Conservation (phyloP, 2,329 filamentous ascomycete genomes). For the Pleomassaria siparia region DNA sequence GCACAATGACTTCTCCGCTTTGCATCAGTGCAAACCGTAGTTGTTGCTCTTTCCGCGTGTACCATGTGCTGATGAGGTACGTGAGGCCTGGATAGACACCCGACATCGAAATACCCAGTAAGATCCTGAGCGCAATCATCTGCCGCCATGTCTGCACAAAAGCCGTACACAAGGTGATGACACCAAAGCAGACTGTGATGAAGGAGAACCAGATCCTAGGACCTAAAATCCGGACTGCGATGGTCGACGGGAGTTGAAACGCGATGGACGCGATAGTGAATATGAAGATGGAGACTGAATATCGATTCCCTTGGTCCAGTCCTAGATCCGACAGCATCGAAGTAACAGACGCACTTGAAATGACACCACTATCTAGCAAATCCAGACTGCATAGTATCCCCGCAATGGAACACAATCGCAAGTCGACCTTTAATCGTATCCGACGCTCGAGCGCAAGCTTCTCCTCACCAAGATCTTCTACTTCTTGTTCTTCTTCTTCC, state of each 20-base stretch:
- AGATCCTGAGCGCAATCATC: conserved; percentile 67
- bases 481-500: conserved; percentile 4
- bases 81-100: conserved; percentile 46
- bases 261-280: conserved; percentile 69
- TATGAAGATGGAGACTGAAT: conserved; percentile 71
- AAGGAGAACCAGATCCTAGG: conserved; percentile 64
- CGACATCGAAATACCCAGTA: conserved; percentile 65
- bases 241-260: conserved; percentile 69
- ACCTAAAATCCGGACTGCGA: conserved; percentile 65
- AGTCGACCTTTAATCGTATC: conserved; percentile 48
- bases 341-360: conserved; percentile 69
- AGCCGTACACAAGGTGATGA: conserved; percentile 68
- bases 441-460: conserved; percentile 44
- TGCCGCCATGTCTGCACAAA: conserved; percentile 68
- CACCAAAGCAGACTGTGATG: conserved; percentile 62
- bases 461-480: not conserved
- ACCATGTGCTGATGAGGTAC: conserved; percentile 64
- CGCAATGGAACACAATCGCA: conserved; percentile 56
- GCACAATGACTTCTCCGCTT: conserved; percentile 63
- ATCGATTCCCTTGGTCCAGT: conserved; percentile 63
- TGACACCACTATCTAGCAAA: conserved; percentile 69
- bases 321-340: conserved; percentile 66
- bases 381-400: conserved; percentile 71
- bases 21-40: conserved; percentile 66
- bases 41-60: conserved; percentile 66